phyloP scores from a whole-genome alignment of 495 filamentous ascomycete species.

The Astrothelium macrocarpum region DNA sequence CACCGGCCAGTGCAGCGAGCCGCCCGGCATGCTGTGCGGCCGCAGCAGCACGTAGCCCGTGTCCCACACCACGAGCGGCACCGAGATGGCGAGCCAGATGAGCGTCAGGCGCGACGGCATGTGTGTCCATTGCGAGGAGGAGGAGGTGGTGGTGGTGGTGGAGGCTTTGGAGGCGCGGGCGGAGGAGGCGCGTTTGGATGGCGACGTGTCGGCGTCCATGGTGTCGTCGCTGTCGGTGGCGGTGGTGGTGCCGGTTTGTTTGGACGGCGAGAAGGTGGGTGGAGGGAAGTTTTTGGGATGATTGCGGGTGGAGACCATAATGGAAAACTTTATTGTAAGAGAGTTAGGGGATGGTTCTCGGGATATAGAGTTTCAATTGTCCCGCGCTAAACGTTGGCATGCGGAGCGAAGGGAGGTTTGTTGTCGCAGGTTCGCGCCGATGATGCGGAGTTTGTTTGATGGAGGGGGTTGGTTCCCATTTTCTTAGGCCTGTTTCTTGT shows the following conservation, averaged over 20 bases:
- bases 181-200: conserved; percentile 29
- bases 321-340: background rate
- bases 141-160: conserved; percentile 3
- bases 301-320: conserved; percentile 29
- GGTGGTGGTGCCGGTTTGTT: conserved; percentile 19
- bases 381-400: background rate
- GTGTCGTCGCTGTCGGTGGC: conserved; percentile 3
- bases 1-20: conserved; percentile 60
- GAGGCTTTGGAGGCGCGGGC: conserved; percentile 16
- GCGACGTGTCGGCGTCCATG: background rate
- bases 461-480: background rate
- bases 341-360: background rate
- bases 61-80: conserved; percentile 81
- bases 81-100: conserved; percentile 66
- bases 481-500: too few species aligned
- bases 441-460: background rate
- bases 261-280: conserved; percentile 8
- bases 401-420: background rate
- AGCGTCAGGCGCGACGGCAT: conserved; percentile 55
- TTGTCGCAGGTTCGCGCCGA: background rate
- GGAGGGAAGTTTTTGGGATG: conserved; percentile 30
- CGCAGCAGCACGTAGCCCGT: conserved; percentile 69
- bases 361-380: conserved; percentile 14
- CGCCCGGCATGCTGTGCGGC: conserved; percentile 76
- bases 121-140: conserved; percentile 47